Evolutionary conservation across 768 basidiomycete species (phyloP).

Genomic region (Naganishia kalamii): DNA sequence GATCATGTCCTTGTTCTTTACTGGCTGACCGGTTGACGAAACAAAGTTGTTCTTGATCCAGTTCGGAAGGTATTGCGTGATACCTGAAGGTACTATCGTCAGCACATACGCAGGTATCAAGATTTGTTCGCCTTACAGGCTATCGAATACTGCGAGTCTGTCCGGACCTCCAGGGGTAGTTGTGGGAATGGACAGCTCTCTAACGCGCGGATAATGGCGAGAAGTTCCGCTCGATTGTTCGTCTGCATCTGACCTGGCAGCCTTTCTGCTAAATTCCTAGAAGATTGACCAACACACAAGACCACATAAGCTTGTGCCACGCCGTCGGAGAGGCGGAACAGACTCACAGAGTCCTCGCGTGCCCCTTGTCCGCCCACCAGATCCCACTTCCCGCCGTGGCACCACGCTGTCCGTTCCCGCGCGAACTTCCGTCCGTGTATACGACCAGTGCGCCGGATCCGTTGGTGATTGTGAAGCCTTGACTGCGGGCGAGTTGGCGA

Average conservation of each 20-base stretch:
- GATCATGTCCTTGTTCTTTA: conserved; percentile 70
- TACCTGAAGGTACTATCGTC: conserved; percentile 51
- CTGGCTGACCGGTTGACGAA: conserved; percentile 45
- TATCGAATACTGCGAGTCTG: conserved; percentile 80
- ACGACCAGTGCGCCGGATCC: conserved; percentile 50
- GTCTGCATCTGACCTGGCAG: conserved; percentile 46
- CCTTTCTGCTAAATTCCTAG: conserved; percentile 68
- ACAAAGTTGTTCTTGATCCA: conserved; percentile 54
- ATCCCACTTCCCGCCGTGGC: conserved; percentile 78
- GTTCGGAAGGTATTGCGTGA: conserved; percentile 61
- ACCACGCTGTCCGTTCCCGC: conserved; percentile 65
- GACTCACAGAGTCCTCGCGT: conserved; percentile 31
- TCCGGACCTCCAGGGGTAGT: conserved; percentile 64
- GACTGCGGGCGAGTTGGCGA: conserved; percentile 28
- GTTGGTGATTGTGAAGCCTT: conserved; percentile 32
- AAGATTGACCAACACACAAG: neutral
- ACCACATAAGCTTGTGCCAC: too few relatives aligned
- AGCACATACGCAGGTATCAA: conserved; percentile 8
- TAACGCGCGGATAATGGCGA: conserved; percentile 74
- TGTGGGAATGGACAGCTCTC: conserved; percentile 60
- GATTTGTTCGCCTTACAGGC: conserved; percentile 53
- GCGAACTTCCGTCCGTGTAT: conserved; percentile 82
- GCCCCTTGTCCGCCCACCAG: conserved; percentile 63
- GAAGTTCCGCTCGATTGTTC: conserved; percentile 65
- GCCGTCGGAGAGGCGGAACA: too few relatives aligned